phyloP scores from a whole-genome alignment of 148 eudicot species.

The Limonium bicolor region DNA sequence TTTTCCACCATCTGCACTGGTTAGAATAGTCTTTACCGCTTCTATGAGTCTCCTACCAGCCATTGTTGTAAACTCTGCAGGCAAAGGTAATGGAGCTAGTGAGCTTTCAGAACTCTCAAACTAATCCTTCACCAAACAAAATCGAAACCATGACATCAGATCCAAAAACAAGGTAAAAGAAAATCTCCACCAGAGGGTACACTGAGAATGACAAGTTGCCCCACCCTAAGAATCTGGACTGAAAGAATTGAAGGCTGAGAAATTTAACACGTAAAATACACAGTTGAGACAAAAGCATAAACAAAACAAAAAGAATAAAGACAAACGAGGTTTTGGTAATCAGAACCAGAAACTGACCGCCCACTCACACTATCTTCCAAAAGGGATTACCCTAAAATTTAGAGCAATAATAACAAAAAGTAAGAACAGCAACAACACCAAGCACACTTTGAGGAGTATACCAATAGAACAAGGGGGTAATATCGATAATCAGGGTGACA shows the following conservation, averaged over 20 bases:
- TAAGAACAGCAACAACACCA: too few species aligned
- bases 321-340: too few species aligned
- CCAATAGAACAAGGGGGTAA: too few species aligned
- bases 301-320: too few species aligned
- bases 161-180: too few species aligned
- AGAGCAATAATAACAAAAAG: too few species aligned
- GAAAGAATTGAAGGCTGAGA: constrained; percentile 89
- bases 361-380: constrained; percentile 85
- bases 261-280: constrained; percentile 4
- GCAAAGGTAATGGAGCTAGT: background rate
- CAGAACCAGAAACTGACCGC: constrained; percentile 89
- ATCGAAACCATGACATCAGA: too few species aligned
- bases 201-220: constrained; percentile 69
- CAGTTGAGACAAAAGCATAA: too few species aligned
- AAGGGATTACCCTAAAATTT: constrained; percentile 77
- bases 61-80: constrained; percentile 81
- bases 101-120: too few species aligned
- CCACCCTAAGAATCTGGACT: constrained; percentile 70
- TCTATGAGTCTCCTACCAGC: constrained; percentile 93
- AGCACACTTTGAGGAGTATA: too few species aligned
- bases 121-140: too few species aligned
- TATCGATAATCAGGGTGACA: too few species aligned
- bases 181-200: constrained; percentile 77
- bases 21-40: constrained; percentile 53
- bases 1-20: constrained; percentile 25